A percentile compares a stretch with the other conserved stretches of the same genome.
phyloP scores from a whole-genome alignment of 805 yeast genomes.

The Wickerhamomyces chambardii region DNA sequence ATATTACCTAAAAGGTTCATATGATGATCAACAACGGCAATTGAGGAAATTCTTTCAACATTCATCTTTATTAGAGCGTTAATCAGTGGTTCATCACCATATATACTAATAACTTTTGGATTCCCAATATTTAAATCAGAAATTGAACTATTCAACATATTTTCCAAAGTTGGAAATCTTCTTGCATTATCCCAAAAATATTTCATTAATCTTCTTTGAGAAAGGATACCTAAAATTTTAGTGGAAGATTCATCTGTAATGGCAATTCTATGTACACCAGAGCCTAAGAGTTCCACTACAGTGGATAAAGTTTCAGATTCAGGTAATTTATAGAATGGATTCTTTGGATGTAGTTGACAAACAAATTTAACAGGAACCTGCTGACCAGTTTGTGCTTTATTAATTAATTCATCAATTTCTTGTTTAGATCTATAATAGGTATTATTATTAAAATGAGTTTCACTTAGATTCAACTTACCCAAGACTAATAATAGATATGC shows the following conservation, averaged over 20 bases:
- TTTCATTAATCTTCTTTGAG: constrained; percentile 81
- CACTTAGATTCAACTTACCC: constrained; percentile 47
- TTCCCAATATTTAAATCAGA: constrained; percentile 73
- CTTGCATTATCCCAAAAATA: constrained; percentile 92
- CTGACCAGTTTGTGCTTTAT: constrained; percentile 74
- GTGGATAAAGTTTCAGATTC: constrained; percentile 60
- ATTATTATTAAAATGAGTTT: constrained; percentile 19
- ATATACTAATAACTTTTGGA: constrained; percentile 64
- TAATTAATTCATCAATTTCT: constrained; percentile 31
- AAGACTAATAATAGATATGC: constrained; percentile 78
- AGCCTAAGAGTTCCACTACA: constrained; percentile 84
- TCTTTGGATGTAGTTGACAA: constrained; percentile 75
- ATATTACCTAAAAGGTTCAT: constrained; percentile 80
- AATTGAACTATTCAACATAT: constrained; percentile 57
- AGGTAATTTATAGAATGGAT: constrained; percentile 74
- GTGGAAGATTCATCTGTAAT: constrained; percentile 46
- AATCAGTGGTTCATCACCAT: constrained; percentile 79
- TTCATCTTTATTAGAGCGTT: constrained; percentile 87
- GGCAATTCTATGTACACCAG: constrained; percentile 93
- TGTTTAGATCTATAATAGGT: constrained; percentile 23
- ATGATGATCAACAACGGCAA: constrained; percentile 85
- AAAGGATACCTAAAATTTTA: constrained; percentile 71
- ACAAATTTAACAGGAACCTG: constrained; percentile 91
- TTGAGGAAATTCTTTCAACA: constrained; percentile 72
- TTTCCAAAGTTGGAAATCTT: constrained; percentile 73